These are phyloP conservation scores for Monilinia aucupariae DNA, from an alignment of 2,329 filamentous ascomycete genomes.

Conservation along the genomic window DNA sequence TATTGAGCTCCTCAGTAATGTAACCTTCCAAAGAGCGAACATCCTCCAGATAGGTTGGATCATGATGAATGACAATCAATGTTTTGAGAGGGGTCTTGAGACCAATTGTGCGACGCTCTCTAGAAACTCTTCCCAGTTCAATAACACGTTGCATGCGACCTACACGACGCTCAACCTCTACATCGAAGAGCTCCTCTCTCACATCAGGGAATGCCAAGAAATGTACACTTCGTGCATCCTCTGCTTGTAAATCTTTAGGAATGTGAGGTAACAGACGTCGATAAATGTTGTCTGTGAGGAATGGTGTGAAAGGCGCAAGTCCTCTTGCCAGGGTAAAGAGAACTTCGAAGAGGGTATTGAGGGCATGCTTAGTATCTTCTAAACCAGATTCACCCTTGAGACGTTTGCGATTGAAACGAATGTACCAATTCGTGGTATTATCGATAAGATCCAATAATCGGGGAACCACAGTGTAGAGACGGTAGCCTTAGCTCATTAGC, in stretches of 20 bases:
- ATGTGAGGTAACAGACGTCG: slow-evolving; percentile 76
- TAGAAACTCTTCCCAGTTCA: slow-evolving; percentile 77
- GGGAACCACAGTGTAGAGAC: slow-evolving; percentile 87
- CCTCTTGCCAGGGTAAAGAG: slow-evolving; percentile 83
- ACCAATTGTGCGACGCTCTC: slow-evolving; percentile 78
- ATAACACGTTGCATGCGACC: slow-evolving; percentile 93
- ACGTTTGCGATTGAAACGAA: slow-evolving; percentile 85
- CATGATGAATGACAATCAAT: slow-evolving; percentile 80
- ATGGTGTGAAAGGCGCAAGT: slow-evolving; percentile 90
- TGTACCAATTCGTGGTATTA: slow-evolving; percentile 98
- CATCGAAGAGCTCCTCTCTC: slow-evolving; percentile 80
- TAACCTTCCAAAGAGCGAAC: slow-evolving; percentile 81
- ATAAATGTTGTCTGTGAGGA: slow-evolving; percentile 94
- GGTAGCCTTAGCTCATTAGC: slow-evolving; percentile 46
- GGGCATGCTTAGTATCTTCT: slow-evolving; percentile 79
- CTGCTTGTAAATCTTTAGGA: slow-evolving; percentile 60
- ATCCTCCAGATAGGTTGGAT: slow-evolving; percentile 78
- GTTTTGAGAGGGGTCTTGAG: slow-evolving; percentile 90
- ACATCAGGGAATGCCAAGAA: slow-evolving; percentile 89
- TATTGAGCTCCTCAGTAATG: slow-evolving; percentile 85
- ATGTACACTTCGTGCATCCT: slow-evolving; percentile 82
- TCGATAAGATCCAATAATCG: slow-evolving; percentile 79
- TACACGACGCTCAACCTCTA: slow-evolving; percentile 78
- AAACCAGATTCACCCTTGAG: slow-evolving; percentile 85
- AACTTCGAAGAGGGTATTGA: slow-evolving; percentile 93